Evolutionary conservation across 768 basidiomycete species (phyloP).

Genomic region (Lactarius deliciosus): DNA sequence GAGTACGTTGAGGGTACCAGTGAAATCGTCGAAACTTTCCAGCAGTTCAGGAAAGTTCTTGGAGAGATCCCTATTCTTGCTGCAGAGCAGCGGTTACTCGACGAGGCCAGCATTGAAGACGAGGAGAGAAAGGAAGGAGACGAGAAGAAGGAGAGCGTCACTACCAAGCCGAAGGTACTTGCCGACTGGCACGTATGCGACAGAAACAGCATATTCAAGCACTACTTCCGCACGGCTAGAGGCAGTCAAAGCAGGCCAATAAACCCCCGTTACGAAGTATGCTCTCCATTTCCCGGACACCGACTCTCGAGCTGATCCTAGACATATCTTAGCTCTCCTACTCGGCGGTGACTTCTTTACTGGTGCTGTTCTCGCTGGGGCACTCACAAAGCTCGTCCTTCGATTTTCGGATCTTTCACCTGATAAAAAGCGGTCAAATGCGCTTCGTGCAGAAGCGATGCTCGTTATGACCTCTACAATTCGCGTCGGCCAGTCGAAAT

Average conservation of each 20-base stretch:
- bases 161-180: slow-evolving; percentile 71
- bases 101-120: slow-evolving; percentile 66
- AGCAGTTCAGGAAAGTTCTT: slow-evolving; percentile 77
- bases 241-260: slow-evolving; percentile 76
- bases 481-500: slow-evolving; percentile 96
- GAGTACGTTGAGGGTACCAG: slow-evolving; percentile 75
- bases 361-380: slow-evolving; percentile 82
- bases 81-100: slow-evolving; percentile 78
- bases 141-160: slow-evolving; percentile 47
- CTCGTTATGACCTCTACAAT: slow-evolving; percentile 97
- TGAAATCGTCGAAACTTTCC: slow-evolving; percentile 73
- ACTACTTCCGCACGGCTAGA: slow-evolving; percentile 64
- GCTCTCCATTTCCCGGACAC: slow-evolving; percentile 30
- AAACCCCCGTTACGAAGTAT: slow-evolving; percentile 88
- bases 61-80: slow-evolving; percentile 98
- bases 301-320: slow-evolving; percentile 6
- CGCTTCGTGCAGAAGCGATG: slow-evolving; percentile 91
- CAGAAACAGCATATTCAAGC: slow-evolving; percentile 85
- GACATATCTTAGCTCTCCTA: slow-evolving; percentile 58
- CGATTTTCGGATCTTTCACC: slow-evolving; percentile 55
- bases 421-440: slow-evolving; percentile 60
- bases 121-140: slow-evolving; percentile 49
- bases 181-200: slow-evolving; percentile 98
- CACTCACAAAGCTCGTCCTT: slow-evolving; percentile 88
- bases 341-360: slow-evolving; percentile 98